Evolutionary conservation across 2,329 filamentous ascomycete genomes (phyloP).

Genomic region (Alternaria solani): DNA sequence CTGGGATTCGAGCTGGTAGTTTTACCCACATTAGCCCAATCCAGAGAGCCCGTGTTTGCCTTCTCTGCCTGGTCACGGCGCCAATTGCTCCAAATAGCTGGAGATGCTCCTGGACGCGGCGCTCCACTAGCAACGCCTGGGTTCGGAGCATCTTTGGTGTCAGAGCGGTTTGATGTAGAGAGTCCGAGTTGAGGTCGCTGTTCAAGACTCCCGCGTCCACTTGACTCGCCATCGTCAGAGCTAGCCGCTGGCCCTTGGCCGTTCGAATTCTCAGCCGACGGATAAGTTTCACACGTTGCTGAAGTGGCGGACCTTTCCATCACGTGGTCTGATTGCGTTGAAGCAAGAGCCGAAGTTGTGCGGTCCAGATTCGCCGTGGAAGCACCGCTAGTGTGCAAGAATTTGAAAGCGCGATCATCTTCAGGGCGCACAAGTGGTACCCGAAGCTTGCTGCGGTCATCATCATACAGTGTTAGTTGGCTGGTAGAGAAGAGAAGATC

Average conservation of each 20-base stretch:
- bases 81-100: constrained; percentile 61
- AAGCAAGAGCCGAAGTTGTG: constrained; percentile 2
- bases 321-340: constrained; percentile 6
- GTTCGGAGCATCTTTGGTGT: constrained; percentile 33
- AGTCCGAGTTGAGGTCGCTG: constrained; percentile 38
- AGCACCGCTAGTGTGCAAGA: constrained; percentile 65
- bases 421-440: constrained; percentile 94
- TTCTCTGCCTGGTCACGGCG: constrained; percentile 53
- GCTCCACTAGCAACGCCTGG: constrained; percentile 26
- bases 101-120: constrained; percentile 43
- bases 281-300: constrained; percentile 12
- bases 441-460: constrained; percentile 84
- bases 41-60: constrained; percentile 50
- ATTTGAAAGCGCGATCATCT: constrained; percentile 81
- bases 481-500: constrained; percentile 94
- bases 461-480: constrained; percentile 84
- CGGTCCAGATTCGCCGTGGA: constrained; percentile 7
- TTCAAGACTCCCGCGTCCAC: constrained; percentile 41
- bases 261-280: constrained; percentile 20
- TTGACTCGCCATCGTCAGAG: constrained; percentile 43
- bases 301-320: constrained; percentile 11
- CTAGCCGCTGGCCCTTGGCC: constrained; percentile 22
- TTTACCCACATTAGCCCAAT: constrained; percentile 65
- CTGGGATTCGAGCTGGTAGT: constrained; percentile 64
- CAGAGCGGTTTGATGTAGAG: constrained; percentile 26